These are phyloP conservation scores for Aureobasidium sp. DNA, from an alignment of 2,329 filamentous ascomycete species.

Conservation along the genomic window DNA sequence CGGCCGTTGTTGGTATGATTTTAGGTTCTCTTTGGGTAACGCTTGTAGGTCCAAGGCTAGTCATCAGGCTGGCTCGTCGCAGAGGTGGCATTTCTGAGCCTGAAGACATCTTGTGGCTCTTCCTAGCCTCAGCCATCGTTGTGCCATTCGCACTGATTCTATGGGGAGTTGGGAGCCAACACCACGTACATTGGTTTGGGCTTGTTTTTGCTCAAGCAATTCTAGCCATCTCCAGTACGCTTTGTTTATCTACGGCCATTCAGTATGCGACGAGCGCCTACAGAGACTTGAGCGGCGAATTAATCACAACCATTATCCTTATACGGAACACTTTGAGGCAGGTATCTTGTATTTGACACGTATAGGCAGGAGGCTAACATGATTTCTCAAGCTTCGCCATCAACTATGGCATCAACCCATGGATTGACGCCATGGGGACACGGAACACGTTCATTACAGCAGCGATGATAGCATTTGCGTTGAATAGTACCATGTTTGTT, in stretches of 20 bases:
- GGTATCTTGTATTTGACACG: not conserved
- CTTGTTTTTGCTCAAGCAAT: conserved; percentile 28
- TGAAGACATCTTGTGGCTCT: conserved; percentile 37
- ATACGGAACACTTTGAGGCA: conserved; percentile 40
- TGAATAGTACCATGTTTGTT: conserved; percentile 5
- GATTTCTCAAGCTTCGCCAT: conserved; percentile 34
- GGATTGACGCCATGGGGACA: conserved; percentile 37
- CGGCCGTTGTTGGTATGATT: conserved; percentile 26
- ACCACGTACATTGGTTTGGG: conserved; percentile 15
- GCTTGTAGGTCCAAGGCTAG: conserved; percentile 23
- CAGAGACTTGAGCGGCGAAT: conserved; percentile 37
- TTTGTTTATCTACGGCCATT: conserved; percentile 13
- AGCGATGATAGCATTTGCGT: conserved; percentile 20
- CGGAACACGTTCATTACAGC: conserved; percentile 41
- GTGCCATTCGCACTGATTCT: conserved; percentile 12
- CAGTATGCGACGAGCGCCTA: conserved; percentile 13
- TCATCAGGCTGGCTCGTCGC: conserved; percentile 34
- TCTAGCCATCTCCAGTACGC: conserved; percentile 21
- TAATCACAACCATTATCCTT: conserved; percentile 40
- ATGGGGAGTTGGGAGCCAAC: conserved; percentile 1
- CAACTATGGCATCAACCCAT: conserved; percentile 41
- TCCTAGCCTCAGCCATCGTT: conserved; percentile 18
- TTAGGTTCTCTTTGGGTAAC: conserved; percentile 30
- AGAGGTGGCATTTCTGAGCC: conserved; percentile 38
- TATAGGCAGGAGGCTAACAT: not conserved